Evolutionary conservation across 768 basidiomycete genomes (phyloP), one percentile per base, ranked within the genome.

Genomic region (Strobilomyces confusus): DNA sequence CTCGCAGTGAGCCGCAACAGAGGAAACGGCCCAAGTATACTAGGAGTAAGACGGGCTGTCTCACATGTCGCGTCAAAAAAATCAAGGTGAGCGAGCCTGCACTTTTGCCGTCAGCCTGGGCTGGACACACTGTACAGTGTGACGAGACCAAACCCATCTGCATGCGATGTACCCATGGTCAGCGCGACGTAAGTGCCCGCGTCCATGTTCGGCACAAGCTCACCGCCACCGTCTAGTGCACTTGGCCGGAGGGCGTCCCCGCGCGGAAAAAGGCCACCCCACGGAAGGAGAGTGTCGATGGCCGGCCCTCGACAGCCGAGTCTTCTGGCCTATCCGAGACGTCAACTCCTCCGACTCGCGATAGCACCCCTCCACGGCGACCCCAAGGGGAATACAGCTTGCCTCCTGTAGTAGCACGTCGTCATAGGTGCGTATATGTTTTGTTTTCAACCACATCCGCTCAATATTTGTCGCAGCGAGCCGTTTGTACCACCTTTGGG

Each of bases 11-110:
- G 23, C 63, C 76, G 15, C 76, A 79, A n/a, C 74, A 77, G 62
- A 80, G 89, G 54, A 91, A 90, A 68, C 86, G 90, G 33, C 91
- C 90, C 45, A 97, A 97, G 77, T 95, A 95, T 63, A 92, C 90
- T 57, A 82, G 94, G 62, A 92, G 89, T 72, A 94, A 95, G 75
- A 93, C 92, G 1, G 94, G 94, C 22, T 98, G 94, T 68, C 73
- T 95, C 67, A 94, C 91, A 40, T 98, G 94, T 79, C 81, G 94
- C 62, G 82, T 84, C 57, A 94, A 95, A 78, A 91, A 95, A 78
- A 92, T 98, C 65, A 97, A 97, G 81, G 90, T 89, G 58, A 49
- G 79, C 66, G 50, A 33, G 14, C 50, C 50, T 43, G 44, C 38
- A n/a, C 51, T 2, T n/a, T 43, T 37, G n/a, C 54, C 20, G 33